Evolutionary conservation across 2,329 filamentous ascomycete species (phyloP).

Genomic region (Dactylellina haptotyla): DNA sequence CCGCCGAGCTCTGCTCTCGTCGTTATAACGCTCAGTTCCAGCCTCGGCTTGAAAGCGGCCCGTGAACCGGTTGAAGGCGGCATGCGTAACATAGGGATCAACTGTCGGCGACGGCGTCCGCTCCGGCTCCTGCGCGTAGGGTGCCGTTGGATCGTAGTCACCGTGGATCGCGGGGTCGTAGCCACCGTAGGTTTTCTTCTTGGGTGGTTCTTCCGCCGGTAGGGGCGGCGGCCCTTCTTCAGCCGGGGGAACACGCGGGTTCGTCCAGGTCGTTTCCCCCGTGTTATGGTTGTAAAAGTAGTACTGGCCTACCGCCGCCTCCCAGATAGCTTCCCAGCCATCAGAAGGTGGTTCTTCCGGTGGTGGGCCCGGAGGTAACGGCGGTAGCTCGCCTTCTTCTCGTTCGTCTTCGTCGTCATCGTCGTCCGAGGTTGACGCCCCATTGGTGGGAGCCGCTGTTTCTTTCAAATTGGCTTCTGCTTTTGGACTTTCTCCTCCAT

Average conservation of each 20-base stretch:
- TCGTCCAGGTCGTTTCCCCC: conserved; percentile 81
- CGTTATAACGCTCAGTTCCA: conserved; percentile 78
- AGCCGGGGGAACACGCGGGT: conserved; percentile 74
- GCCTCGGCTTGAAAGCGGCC: conserved; percentile 76
- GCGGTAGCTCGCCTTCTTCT: conserved; percentile 58
- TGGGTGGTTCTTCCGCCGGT: conserved; percentile 59
- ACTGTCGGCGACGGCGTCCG: conserved; percentile 58
- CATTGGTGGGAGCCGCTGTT: not conserved
- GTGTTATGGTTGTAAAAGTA: conserved; percentile 89
- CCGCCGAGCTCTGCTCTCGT: conserved; percentile 84
- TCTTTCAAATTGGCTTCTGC: not conserved
- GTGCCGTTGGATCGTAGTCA: conserved; percentile 94
- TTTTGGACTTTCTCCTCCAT: not conserved
- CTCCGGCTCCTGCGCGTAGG: conserved; percentile 77
- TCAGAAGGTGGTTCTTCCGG: conserved; percentile 69
- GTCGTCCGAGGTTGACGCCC: not conserved
- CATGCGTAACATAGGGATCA: conserved; percentile 72
- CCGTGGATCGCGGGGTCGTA: conserved; percentile 98
- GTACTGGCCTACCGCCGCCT: conserved; percentile 73
- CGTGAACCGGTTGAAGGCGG: conserved; percentile 89
- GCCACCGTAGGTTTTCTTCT: conserved; percentile 70
- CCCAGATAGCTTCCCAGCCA: conserved; percentile 86
- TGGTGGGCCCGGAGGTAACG: conserved; percentile 59
- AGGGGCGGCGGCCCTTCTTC: conserved; percentile 59
- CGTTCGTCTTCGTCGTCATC: conserved; percentile 53